Conservation (phyloP, 768 basidiomycete species). For the Mrakia gelida region DNA sequence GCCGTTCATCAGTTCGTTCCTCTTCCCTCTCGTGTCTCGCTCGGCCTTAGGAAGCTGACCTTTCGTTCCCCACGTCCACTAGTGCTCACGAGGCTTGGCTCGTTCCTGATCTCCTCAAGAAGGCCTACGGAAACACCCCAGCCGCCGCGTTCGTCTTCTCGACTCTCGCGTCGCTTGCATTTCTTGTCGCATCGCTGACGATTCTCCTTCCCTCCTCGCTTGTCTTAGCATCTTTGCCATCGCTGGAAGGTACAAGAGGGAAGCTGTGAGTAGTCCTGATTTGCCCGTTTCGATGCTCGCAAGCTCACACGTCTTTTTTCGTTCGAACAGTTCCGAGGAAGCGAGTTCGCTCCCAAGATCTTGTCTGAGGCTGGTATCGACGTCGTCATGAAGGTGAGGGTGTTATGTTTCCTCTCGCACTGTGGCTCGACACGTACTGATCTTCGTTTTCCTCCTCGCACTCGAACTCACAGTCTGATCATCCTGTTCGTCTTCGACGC, state of each 20-base stretch:
- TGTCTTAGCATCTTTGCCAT: conserved; percentile 42
- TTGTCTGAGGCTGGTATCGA: conserved; percentile 63
- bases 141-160: conserved; percentile 51
- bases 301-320: too few relatives aligned
- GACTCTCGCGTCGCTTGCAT: too few relatives aligned
- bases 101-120: conserved; percentile 69
- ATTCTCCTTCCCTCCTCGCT: too few relatives aligned
- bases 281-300: too few relatives aligned
- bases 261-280: conserved; percentile 48
- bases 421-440: not conserved
- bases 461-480: conserved; percentile 53
- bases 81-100: conserved; percentile 78
- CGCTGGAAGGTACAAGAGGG: conserved; percentile 59
- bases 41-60: not conserved
- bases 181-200: too few relatives aligned
- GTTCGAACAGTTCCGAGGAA: conserved; percentile 47
- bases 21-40: not conserved
- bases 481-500: conserved; percentile 38
- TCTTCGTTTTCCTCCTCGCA: not conserved
- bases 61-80: not conserved
- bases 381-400: conserved; percentile 61
- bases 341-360: conserved; percentile 73
- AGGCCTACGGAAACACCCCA: conserved; percentile 67
- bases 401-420: not conserved
- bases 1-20: conserved; percentile 36